Evolutionary conservation across 192 early-diverging fungal genomes (phyloP), one percentile per base, ranked within the genome.

Genomic region (Helicostylum pulchrum): DNA sequence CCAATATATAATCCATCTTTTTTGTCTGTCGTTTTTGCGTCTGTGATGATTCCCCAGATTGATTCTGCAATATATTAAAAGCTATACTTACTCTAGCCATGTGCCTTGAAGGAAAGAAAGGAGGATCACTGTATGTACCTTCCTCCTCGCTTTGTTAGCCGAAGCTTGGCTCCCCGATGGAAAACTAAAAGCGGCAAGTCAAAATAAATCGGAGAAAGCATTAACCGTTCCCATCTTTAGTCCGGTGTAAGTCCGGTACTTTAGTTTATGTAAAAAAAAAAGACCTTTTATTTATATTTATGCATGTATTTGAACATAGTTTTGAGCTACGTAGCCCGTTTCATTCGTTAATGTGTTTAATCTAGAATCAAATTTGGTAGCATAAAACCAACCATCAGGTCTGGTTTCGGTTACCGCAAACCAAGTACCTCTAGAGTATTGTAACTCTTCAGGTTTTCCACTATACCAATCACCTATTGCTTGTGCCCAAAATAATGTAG

Each of bases 371-470:
- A 74, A 53, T 19, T 74, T 59, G 23, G 74, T 64, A 12, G 77
- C 80, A 20, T 76, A 77, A 75, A 74, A 77, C 80, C 80, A 81
- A 8, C 77, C 80, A 54, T 81, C 77, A 20, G 71, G 63, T 1
- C 73, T 53, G 14, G 72, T 70, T 4, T 63, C 56, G 0, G 74
- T 15, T 14, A 81, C 70, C 0, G 64, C 77, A 8, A 81, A 49
- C 23, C 74, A 61, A 53, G 78, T 75, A 8, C 72, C 72, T 59
- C 64, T 53, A 34, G 66, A 63, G 21, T 78, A 76, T 62, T 69
- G 73, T 20, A 81, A 61, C 46, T 81, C 77, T 17, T 76, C 77
- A 7, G 77, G 70, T 42, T 70, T 69, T 5, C 66, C 74, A 21
- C 71, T 67, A 23, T 70, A 64, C 31, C 78, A 80, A 54, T 83